Evolutionary conservation across 139 green algal genomes (phyloP).

Genomic region (Coccomyxa sp.): DNA sequence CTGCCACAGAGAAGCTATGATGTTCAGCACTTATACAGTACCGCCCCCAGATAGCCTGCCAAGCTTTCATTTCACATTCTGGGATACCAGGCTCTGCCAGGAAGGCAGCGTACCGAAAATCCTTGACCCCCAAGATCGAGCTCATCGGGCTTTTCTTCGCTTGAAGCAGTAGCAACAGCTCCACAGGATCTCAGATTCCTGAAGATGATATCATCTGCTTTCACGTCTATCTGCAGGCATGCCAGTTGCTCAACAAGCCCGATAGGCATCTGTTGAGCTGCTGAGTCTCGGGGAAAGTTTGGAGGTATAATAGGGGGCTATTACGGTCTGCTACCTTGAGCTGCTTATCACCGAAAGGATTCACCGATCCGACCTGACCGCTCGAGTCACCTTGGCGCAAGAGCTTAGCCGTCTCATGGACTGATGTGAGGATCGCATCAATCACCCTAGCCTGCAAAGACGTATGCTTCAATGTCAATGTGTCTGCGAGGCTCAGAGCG

Average conservation of each 20-base stretch:
- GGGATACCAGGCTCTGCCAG: neutral
- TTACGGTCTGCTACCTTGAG: slow-evolving; percentile 40
- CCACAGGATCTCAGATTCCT: slow-evolving; percentile 41
- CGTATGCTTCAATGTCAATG: neutral
- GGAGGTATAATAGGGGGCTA: no score
- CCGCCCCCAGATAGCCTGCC: no score
- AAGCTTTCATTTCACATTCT: neutral
- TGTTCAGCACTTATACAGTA: neutral
- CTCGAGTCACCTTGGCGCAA: slow-evolving; percentile 3
- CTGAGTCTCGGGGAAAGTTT: no score
- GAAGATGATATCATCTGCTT: slow-evolving; percentile 65
- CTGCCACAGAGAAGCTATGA: slow-evolving; percentile 12
- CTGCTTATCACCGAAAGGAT: slow-evolving; percentile 61
- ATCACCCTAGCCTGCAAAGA: neutral
- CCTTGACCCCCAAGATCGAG: slow-evolving; percentile 35
- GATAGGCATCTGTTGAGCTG: no score
- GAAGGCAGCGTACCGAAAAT: slow-evolving; percentile 36
- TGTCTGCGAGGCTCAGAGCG: neutral
- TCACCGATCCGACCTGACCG: slow-evolving; percentile 28
- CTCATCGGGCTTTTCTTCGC: slow-evolving; percentile 66
- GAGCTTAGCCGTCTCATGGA: slow-evolving; percentile 5
- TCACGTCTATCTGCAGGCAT: slow-evolving; percentile 59
- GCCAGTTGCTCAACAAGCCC: no score
- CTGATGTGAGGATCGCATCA: neutral
- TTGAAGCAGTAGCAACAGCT: slow-evolving; percentile 59